These are phyloP conservation scores for Carex pumila DNA, from an alignment of 176 grass and related monocot genomes.

Conservation along the genomic window DNA sequence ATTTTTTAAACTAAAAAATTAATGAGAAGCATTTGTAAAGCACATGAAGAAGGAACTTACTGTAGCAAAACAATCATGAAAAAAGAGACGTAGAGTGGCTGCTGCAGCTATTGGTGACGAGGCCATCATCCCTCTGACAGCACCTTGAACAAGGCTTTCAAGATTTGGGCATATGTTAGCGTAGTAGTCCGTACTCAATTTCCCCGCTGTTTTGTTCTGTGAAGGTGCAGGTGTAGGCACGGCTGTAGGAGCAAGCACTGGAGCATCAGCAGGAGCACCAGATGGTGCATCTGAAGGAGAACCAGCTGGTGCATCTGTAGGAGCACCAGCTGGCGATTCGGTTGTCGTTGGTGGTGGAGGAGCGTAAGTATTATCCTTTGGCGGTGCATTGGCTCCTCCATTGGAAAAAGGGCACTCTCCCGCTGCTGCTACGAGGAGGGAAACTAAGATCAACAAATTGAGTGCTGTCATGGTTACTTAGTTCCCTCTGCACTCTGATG, in stretches of 20 bases:
- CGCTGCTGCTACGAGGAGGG: not conserved
- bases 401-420: not conserved
- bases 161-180: slow-evolving; percentile 40
- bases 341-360: not conserved
- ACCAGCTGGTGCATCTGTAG: not conserved
- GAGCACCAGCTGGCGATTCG: not conserved
- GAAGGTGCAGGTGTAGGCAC: not conserved
- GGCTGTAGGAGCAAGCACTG: not conserved
- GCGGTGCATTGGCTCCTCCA: not conserved
- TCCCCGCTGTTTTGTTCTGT: not conserved
- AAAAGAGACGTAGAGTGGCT: slow-evolving; percentile 46
- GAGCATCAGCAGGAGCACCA: not conserved
- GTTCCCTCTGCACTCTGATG: not conserved
- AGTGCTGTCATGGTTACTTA: slow-evolving; percentile 9
- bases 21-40: not conserved
- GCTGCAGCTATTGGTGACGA: slow-evolving; percentile 26
- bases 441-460: slow-evolving; percentile 5
- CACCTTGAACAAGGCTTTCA: slow-evolving; percentile 40
- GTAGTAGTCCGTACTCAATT: slow-evolving; percentile 18
- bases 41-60: not conserved
- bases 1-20: not conserved
- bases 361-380: not conserved
- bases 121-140: slow-evolving; percentile 25
- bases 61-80: slow-evolving; percentile 52
- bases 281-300: not conserved